These are phyloP conservation scores for Penicillium psychrosexuale DNA, from an alignment of 2,329 filamentous ascomycete species.

Conservation along the genomic window DNA sequence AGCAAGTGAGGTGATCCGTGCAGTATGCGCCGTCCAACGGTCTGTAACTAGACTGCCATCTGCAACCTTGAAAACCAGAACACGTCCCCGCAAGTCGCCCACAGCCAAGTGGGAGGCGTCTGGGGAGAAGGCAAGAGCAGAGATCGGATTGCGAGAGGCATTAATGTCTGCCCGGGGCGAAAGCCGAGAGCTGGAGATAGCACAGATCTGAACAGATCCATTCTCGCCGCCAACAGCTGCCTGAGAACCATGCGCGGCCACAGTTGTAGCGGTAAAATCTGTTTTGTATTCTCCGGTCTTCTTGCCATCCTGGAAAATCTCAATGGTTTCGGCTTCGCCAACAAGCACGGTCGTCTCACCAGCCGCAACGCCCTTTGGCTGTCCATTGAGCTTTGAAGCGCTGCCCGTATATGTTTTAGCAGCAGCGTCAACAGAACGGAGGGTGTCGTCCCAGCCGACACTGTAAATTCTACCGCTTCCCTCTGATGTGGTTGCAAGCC, in stretches of 20 bases:
- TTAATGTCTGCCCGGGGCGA: slow-evolving; percentile 57
- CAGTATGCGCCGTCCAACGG: slow-evolving; percentile 70
- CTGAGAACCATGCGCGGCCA: slow-evolving; percentile 64
- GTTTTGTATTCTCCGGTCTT: slow-evolving; percentile 61
- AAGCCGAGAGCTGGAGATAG: slow-evolving; percentile 55
- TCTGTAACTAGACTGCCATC: slow-evolving; percentile 75
- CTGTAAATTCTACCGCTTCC: slow-evolving; percentile 66
- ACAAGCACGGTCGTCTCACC: slow-evolving; percentile 54
- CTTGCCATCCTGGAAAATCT: slow-evolving; percentile 57
- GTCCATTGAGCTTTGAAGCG: slow-evolving; percentile 65
- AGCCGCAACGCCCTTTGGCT: slow-evolving; percentile 72
- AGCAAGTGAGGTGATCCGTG: slow-evolving; percentile 62
- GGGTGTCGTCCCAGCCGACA: slow-evolving; percentile 89
- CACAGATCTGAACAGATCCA: slow-evolving; percentile 73
- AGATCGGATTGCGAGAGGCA: slow-evolving; percentile 68
- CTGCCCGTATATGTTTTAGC: slow-evolving; percentile 72
- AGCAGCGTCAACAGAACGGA: slow-evolving; percentile 72
- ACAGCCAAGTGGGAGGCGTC: slow-evolving; percentile 75
- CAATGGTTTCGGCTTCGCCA: slow-evolving; percentile 58
- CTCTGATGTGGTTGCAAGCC: slow-evolving; percentile 59
- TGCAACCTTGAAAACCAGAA: slow-evolving; percentile 70
- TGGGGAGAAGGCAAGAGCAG: slow-evolving; percentile 77
- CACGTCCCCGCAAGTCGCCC: slow-evolving; percentile 81
- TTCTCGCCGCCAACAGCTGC: slow-evolving; percentile 76
- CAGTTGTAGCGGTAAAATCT: slow-evolving; percentile 63